Conservation (phyloP, 2,329 filamentous ascomycete species). For the Sclerotinia glacialis region DNA sequence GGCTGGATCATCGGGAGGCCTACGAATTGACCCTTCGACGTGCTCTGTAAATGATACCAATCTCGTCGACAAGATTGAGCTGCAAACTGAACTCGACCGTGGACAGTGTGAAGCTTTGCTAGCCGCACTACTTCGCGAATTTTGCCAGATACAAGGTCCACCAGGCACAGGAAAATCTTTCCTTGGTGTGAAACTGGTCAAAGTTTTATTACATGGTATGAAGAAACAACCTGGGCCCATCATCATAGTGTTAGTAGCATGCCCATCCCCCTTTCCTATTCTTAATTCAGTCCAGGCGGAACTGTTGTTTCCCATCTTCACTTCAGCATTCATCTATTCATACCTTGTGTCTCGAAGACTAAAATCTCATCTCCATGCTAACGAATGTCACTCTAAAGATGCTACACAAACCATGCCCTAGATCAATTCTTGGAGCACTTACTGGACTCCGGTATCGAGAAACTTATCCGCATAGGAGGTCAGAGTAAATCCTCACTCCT, state of each 20-base stretch:
- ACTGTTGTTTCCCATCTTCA: neutral
- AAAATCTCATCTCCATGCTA: neutral
- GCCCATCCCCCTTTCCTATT: neutral
- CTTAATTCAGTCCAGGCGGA: neutral
- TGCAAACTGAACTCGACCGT: constrained; percentile 28
- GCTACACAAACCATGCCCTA: constrained; percentile 38
- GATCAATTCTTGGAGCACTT: constrained; percentile 51
- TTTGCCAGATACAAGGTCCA: constrained; percentile 42
- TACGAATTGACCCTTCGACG: constrained; percentile 2
- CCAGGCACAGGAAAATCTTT: constrained; percentile 37
- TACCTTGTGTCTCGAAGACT: neutral
- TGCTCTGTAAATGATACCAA: constrained; percentile 20
- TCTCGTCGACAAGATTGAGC: constrained; percentile 28
- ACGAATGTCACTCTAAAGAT: constrained; percentile 25
- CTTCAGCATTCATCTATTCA: neutral
- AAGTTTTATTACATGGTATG: constrained; percentile 40
- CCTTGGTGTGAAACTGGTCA: constrained; percentile 33
- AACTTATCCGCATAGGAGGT: constrained; percentile 50
- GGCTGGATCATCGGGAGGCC: constrained; percentile 24
- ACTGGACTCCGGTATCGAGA: constrained; percentile 42
- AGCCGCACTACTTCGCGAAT: constrained; percentile 41
- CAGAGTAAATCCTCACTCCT: constrained; percentile 31
- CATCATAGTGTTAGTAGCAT: constrained; percentile 38
- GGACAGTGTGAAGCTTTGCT: constrained; percentile 43
- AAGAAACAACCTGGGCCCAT: constrained; percentile 38